These are phyloP conservation scores for Globisporangium orthogonon DNA, from an alignment of 352 stramenopile genomes.

Conservation along the genomic window DNA sequence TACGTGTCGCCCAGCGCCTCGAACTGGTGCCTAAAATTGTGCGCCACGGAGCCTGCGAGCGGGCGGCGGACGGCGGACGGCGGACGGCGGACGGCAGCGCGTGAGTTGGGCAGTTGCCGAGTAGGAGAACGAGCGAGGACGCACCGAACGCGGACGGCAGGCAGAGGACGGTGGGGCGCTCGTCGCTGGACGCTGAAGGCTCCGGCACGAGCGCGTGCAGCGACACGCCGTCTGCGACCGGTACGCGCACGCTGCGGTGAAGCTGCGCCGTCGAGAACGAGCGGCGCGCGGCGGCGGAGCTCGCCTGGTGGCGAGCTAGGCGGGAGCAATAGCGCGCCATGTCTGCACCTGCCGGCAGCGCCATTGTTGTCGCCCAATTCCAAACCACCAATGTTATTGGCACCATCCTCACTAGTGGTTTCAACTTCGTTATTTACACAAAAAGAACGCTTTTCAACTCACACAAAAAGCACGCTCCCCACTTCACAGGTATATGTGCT, in stretches of 20 bases:
- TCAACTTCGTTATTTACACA: no score
- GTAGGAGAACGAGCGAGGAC: not conserved
- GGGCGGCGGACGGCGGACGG: not conserved
- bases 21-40: constrained; percentile 63
- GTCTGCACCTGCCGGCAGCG: no score
- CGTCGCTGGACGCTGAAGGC: not conserved
- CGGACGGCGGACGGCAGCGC: not conserved
- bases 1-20: constrained; percentile 40
- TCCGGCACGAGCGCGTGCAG: constrained; percentile 44
- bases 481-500: not conserved
- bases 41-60: constrained; percentile 27
- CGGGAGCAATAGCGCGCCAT: not conserved
- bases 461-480: not conserved
- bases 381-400: no score
- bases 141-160: constrained; percentile 58
- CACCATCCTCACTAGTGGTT: no score
- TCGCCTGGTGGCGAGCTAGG: not conserved
- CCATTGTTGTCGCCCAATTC: no score
- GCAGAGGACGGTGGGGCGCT: constrained; percentile 44
- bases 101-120: not conserved
- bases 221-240: constrained; percentile 23
- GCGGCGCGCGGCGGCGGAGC: not conserved
- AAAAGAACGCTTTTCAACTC: no score
- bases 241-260: constrained; percentile 28
- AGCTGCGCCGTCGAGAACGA: constrained; percentile 8